A percentile compares a stretch with the other conserved stretches of the same genome.
phyloP scores from a whole-genome alignment of 768 basidiomycete genomes.

The Pisolithus microcarpus region DNA sequence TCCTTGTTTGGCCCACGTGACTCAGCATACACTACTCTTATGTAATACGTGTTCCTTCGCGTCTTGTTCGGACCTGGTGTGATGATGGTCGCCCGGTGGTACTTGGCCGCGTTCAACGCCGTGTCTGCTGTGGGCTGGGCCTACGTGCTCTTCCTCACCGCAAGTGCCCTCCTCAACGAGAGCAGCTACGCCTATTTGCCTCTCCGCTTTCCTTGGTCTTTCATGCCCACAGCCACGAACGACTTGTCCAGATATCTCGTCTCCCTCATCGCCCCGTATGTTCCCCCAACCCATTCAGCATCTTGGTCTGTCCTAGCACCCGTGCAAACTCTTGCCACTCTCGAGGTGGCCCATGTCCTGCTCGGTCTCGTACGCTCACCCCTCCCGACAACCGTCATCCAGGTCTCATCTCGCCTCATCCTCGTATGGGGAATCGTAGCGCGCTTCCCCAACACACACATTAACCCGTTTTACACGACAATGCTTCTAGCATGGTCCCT shows the following conservation, averaged over 20 bases:
- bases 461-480: conserved; percentile 74
- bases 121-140: conserved; percentile 71
- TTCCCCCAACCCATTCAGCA: conserved; percentile 40
- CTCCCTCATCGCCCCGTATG: conserved; percentile 30
- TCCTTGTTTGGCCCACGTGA: conserved; percentile 11
- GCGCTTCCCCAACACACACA: conserved; percentile 40
- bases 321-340: conserved; percentile 76
- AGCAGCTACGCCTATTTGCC: conserved; percentile 18
- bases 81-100: conserved; percentile 24
- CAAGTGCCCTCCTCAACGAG: conserved; percentile 34
- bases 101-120: conserved; percentile 75
- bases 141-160: conserved; percentile 53
- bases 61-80: not conserved
- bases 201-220: conserved; percentile 6
- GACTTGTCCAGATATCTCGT: conserved; percentile 28
- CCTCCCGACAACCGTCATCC: conserved; percentile 63
- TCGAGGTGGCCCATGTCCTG: conserved; percentile 80
- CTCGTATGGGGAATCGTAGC: conserved; percentile 74
- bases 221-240: conserved; percentile 22
- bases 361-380: conserved; percentile 77
- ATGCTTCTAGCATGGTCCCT: conserved; percentile 92
- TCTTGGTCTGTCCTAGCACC: conserved; percentile 57
- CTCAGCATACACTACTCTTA: not conserved
- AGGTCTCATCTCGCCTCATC: conserved; percentile 76
- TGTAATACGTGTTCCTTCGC: not conserved